These are phyloP conservation scores for Camelina laxa DNA, from an alignment of 345 rosid species.

Conservation along the genomic window DNA sequence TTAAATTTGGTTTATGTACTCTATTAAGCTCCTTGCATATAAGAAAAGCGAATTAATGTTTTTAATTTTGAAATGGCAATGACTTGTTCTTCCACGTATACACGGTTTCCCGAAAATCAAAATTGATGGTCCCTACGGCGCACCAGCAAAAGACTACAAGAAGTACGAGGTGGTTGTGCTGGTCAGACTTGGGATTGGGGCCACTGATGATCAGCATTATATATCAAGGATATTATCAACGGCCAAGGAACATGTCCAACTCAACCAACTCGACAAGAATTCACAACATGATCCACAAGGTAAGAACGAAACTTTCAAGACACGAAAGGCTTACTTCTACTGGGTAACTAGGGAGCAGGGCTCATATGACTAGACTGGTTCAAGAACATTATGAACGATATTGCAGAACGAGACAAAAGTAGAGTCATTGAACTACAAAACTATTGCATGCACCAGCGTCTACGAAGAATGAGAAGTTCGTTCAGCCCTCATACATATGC, in stretches of 20 bases:
- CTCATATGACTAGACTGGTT: conserved; percentile 83
- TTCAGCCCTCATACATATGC: conserved; percentile 73
- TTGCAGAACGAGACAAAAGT: conserved; percentile 47
- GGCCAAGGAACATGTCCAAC: conserved; percentile 44
- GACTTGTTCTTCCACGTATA: background rate
- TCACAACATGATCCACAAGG: conserved; percentile 21
- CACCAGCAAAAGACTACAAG: conserved; percentile 83
- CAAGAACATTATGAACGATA: conserved; percentile 54
- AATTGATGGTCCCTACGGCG: conserved; percentile 80
- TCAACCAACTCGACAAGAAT: conserved; percentile 42
- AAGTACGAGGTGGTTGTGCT: conserved; percentile 68
- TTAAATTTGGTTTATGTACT: too few species aligned
- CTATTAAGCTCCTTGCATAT: background rate
- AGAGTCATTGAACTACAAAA: conserved; percentile 74
- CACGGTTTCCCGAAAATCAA: conserved; percentile 52
- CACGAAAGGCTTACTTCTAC: conserved; percentile 69
- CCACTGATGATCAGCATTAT: conserved; percentile 73
- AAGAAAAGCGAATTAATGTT: background rate
- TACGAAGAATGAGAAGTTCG: conserved; percentile 76
- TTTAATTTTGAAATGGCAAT: background rate
- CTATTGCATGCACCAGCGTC: conserved; percentile 80
- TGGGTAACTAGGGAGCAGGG: conserved; percentile 86
- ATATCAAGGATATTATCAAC: conserved; percentile 66
- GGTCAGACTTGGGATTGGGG: conserved; percentile 75
- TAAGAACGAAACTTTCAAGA: conserved; percentile 52